A percentile compares a stretch with the other conserved stretches of the same genome.
phyloP scores from a whole-genome alignment of 1,284 basidiomycete genomes.

The Cutaneotrichosporon daszewskae region DNA sequence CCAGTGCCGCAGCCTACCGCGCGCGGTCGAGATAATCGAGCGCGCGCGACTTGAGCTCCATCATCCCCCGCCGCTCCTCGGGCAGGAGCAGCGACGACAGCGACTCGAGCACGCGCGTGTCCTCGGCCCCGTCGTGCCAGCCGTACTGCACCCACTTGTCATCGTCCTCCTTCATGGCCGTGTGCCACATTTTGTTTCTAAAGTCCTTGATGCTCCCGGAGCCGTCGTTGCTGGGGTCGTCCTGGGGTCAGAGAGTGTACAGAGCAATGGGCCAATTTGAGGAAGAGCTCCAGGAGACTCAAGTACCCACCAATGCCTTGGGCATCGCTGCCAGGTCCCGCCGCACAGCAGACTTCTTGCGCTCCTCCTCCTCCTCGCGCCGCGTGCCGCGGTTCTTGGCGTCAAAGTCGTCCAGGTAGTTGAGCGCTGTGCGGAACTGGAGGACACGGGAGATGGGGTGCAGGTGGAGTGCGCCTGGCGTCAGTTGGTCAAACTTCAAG shows the following conservation, averaged over 20 bases:
- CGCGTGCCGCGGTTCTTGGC: slow-evolving; percentile 14
- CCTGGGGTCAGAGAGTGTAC: slow-evolving; percentile 9
- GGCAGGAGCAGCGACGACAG: slow-evolving; percentile 31
- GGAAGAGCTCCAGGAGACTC: not conserved
- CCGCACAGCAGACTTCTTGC: slow-evolving; percentile 16
- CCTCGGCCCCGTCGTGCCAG: slow-evolving; percentile 36
- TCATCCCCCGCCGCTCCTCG: slow-evolving; percentile 25
- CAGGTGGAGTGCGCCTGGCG: slow-evolving; percentile 41
- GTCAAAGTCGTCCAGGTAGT: slow-evolving; percentile 39
- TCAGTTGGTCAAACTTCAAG: too few relatives aligned
- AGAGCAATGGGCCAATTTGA: too few relatives aligned
- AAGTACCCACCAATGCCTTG: slow-evolving; percentile 10
- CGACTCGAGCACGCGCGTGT: slow-evolving; percentile 25
- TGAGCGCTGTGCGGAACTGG: slow-evolving; percentile 43
- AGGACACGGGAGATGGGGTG: slow-evolving; percentile 36
- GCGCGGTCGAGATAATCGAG: slow-evolving; percentile 39
- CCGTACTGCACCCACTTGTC: slow-evolving; percentile 43
- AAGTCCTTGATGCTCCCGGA: slow-evolving; percentile 45
- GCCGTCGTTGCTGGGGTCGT: slow-evolving; percentile 43
- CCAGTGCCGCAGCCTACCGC: not conserved
- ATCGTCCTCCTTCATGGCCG: slow-evolving; percentile 32
- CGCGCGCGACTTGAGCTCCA: slow-evolving; percentile 32
- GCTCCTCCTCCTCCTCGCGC: slow-evolving; percentile 31
- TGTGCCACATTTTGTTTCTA: slow-evolving; percentile 43
- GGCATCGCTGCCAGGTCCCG: slow-evolving; percentile 18